Evolutionary conservation across 2,329 filamentous ascomycete genomes (phyloP), one percentile per base, ranked within the genome.

Genomic region (Erysiphe pulchra): DNA sequence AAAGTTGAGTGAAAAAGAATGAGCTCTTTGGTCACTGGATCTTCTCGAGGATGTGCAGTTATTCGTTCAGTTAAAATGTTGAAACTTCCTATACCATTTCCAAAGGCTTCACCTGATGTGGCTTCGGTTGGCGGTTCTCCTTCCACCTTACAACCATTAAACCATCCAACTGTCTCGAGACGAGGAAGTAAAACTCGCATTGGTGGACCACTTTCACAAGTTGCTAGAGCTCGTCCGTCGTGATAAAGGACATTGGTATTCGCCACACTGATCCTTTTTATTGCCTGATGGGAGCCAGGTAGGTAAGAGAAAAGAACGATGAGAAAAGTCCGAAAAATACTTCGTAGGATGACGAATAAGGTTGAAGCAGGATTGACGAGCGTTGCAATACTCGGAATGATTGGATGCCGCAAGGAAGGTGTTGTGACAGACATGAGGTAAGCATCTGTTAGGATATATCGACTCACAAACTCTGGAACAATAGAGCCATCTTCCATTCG

Each of bases 111-210:
- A 2, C 71, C 71, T 45, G 75, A 69, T 0, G 60, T 49, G 39
- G 56, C 47, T 41, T 56, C 49, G 47, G 52, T 53, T 1, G 17
- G n/a, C 6, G 52, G 46, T 44, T 62, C 64, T 34, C 63, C 75
- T 60, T 79, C 73, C 16, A 69, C 69, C 14, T 52, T 59, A 1
- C 62, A 60, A 7, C 76, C 77, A 53, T 79, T 67, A 58, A 69
- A 82, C 77, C 78, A 82, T 37, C 77, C 77, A 8, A 81, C 64
- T 0, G 77, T 82, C 50, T 79, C 70, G 18, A 83, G 57, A 0
- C 64, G 63, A 0, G 78, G 78, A 7, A 82, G 60, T 8, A 69
- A 63, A 43, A 82, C 64, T 24, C 77, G 65, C 55, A 82, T 74
- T 0, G 77, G 77, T 2, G 76, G 77, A 0, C 78, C 77, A 51